These are phyloP conservation scores for Pezicula radicicola DNA, from an alignment of 2,329 filamentous ascomycete genomes.

Conservation along the genomic window DNA sequence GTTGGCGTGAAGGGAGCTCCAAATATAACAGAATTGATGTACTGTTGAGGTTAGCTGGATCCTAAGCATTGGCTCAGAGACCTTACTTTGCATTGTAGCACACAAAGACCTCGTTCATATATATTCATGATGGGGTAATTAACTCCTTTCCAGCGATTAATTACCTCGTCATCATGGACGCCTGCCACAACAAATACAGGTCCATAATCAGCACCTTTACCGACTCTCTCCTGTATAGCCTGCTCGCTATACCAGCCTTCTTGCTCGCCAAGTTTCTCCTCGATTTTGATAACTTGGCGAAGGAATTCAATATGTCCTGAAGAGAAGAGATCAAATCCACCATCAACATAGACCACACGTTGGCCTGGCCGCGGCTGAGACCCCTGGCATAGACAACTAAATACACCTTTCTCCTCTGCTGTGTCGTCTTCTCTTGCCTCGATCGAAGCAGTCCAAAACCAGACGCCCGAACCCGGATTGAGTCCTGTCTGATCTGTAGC, in stretches of 20 bases:
- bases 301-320: slow-evolving; percentile 97
- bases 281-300: slow-evolving; percentile 68
- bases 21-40: slow-evolving; percentile 84
- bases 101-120: slow-evolving; percentile 91
- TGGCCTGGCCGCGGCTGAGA: slow-evolving; percentile 73
- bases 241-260: slow-evolving; percentile 74
- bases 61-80: background rate
- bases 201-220: slow-evolving; percentile 68
- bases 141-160: slow-evolving; percentile 94
- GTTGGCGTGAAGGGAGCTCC: slow-evolving; percentile 85
- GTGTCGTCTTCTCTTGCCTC: slow-evolving; percentile 29
- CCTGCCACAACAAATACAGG: slow-evolving; percentile 89
- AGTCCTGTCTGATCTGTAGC: slow-evolving; percentile 82
- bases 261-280: slow-evolving; percentile 64
- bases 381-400: slow-evolving; percentile 67
- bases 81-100: slow-evolving; percentile 85
- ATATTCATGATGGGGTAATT: slow-evolving; percentile 99
- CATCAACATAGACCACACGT: slow-evolving; percentile 89
- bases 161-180: slow-evolving; percentile 90
- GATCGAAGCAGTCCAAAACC: slow-evolving; percentile 68
- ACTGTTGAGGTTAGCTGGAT: slow-evolving; percentile 44
- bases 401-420: slow-evolving; percentile 60
- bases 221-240: slow-evolving; percentile 58
- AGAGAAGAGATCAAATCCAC: slow-evolving; percentile 94
- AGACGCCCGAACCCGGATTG: slow-evolving; percentile 77